Base-by-base conservation (phyloP, 345 rosid genomes). In the Salix exigua region DNA sequence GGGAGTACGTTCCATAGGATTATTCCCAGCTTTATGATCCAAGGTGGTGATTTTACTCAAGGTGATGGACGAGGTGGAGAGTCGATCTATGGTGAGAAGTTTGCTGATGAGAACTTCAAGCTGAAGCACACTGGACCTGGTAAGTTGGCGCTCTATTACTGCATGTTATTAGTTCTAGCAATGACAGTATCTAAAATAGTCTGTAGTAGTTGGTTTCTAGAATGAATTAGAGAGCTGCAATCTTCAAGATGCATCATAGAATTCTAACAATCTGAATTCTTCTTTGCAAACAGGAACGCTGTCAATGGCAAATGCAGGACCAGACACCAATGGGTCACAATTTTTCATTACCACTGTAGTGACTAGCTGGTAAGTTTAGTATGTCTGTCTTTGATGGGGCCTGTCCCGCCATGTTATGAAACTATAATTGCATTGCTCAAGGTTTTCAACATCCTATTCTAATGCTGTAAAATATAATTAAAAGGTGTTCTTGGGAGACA, bases 251-350 rank as follows among this genome's bases (percentile, higher is more conserved):
- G 44, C 66, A 40, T 18, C 28, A 37, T 44, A 44, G 17, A 44
- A 12, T 44, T 63, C 35, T 68, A 11, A 48, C 13, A 23, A 42
- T 25, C 65, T 11, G 4, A 18, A 33, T 35, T 9, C 2, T 17
- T 10, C 2, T 7, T 17, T 30, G 19, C 19, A 78, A 44, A 31
- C 84, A 94, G 99, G 97, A 58, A 14, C 85, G 4, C 81, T 93
- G 82, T 95, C 98, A 21, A 95, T 93, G 99, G 99, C 98, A 30
- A 95, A 95, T 74, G 93, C 98, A 66, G 98, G 99, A 75, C 81
- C 69, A n/a, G 91, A 93, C 89, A 95, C 97, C 42, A 95, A 95
- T 1, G 97, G 97, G 46, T 96, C 99, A 1, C 99, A 92, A 74
- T 92, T 92, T 84, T 94, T 94, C 83, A 90, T 91, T 28, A 94